Conservation (phyloP, 202 grass and related monocot species). For the Thinopyrum obtusiflorum region DNA sequence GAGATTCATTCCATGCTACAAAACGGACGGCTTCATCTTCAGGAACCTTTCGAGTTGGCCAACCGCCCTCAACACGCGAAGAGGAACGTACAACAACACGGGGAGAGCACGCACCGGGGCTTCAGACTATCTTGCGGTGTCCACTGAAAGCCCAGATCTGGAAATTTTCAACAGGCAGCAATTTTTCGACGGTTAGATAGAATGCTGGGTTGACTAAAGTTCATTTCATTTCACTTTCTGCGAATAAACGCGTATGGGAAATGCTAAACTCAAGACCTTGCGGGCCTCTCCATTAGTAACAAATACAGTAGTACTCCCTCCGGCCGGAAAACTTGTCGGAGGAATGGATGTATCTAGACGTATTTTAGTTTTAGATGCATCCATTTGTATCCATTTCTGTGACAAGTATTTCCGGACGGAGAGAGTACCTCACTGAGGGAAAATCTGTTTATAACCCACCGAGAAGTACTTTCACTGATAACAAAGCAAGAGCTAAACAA, state of each 20-base stretch:
- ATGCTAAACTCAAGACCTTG: not conserved
- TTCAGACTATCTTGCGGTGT: conserved; percentile 85
- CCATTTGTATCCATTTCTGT: too few relatives aligned
- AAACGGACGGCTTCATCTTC: conserved; percentile 24
- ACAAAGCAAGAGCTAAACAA: not conserved
- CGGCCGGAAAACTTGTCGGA: too few relatives aligned
- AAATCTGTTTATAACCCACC: not conserved
- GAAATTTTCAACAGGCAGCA: conserved; percentile 14
- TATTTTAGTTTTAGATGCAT: too few relatives aligned
- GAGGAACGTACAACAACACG: conserved; percentile 24
- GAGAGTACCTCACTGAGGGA: not conserved
- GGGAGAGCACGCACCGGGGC: not conserved
- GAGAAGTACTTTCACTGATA: not conserved
- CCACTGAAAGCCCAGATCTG: conserved; percentile 99
- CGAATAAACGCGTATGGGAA: not conserved
- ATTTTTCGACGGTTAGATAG: not conserved
- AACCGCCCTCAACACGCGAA: not conserved
- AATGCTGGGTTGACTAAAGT: not conserved
- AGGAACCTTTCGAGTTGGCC: conserved; percentile 12
- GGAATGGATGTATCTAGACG: too few relatives aligned
- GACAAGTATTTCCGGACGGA: too few relatives aligned
- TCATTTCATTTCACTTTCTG: not conserved
- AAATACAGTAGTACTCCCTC: not conserved
- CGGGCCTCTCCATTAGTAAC: not conserved
- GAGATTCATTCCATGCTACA: conserved; percentile 38